Evolutionary conservation across 306 rosid genomes (phyloP).

Genomic region (Ammopiptanthus mongolicus): DNA sequence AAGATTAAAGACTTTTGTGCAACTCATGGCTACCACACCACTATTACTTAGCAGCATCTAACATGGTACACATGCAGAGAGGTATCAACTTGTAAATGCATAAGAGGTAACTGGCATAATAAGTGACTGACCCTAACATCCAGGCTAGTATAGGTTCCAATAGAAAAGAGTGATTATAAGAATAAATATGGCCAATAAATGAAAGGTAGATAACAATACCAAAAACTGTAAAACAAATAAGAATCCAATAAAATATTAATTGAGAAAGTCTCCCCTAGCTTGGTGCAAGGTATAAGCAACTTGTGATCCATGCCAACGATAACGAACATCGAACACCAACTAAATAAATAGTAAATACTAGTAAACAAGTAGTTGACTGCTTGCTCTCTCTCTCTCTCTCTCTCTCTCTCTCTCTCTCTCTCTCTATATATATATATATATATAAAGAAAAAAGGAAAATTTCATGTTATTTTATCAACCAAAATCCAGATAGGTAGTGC

Average conservation of each 20-base stretch:
- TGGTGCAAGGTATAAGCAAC: slow-evolving; percentile 4
- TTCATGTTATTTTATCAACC: background rate
- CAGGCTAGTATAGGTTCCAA: background rate
- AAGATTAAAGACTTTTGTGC: background rate
- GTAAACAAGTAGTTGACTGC: slow-evolving; percentile 5
- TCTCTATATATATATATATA: background rate
- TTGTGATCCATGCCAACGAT: slow-evolving; percentile 8
- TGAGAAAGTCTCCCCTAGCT: background rate
- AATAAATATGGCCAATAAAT: slow-evolving; percentile 19
- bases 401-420: no score
- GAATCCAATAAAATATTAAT: background rate
- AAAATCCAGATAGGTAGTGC: background rate
- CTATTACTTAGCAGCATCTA: slow-evolving; percentile 4
- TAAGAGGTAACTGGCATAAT: background rate
- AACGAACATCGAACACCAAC: background rate
- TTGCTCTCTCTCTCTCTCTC: no score
- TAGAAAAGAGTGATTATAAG: slow-evolving; percentile 1
- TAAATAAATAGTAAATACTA: background rate
- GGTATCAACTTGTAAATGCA: background rate
- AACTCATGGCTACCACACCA: background rate
- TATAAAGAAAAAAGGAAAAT: background rate
- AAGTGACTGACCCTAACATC: background rate
- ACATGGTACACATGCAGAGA: slow-evolving; percentile 13
- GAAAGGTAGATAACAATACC: slow-evolving; percentile 15
- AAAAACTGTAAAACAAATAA: slow-evolving; percentile 1